Evolutionary conservation across 352 stramenopile species (phyloP), one percentile per base, ranked within the genome.

Genomic region (Globisporangium sylvaticum): DNA sequence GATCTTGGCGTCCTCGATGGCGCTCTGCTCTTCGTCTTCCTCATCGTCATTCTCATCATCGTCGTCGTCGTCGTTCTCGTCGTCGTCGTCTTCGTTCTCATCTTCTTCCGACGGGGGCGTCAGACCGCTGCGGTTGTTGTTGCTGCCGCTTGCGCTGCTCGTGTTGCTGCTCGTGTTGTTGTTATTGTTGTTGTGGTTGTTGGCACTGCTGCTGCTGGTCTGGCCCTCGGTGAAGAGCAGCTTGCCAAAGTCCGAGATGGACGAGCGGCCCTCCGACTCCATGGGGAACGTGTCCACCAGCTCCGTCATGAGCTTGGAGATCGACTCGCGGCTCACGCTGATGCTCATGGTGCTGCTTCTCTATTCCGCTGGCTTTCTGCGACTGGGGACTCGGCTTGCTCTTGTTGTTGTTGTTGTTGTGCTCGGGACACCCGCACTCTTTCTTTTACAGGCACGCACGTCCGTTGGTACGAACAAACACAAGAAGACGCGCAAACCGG

Each of bases 231-330:
- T 85, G 71, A 94, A 94, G 44, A 94, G 77, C 56, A 94, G 64
- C 68, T 94, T 94, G 75, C 87, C 87, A 71, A 94, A 92, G 74
- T 94, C 84, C 66, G 87, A 94, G 73, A 94, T 94, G 42, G 84
- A 93, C 68, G 84, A 75, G 39, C 87, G 84, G 37, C 80, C 81
- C 27, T 91, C 86, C 14, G 72, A 74, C 64, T 94, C 87, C 66
- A 93, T 88, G 22, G 87, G 87, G 74, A 93, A 92, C 44, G 76
- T 86, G 64, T 93, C 87, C 31, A 90, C 84, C 31, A 94, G 79
- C 74, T 92, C 85, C 46, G 79, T 89, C 83, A 94, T 94, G 67
- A 94, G 80, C 69, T 88, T 93, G 50, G 81, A 90, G 71, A 92
- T 93, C 34, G 87, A 94, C 71, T 94, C 87, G 52, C 84, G 84